Percentiles rank a stretch among this genome's conserved stretches.
Evolutionary conservation across 768 basidiomycete genomes (phyloP).

Genomic region (Albatrellus ellisii): DNA sequence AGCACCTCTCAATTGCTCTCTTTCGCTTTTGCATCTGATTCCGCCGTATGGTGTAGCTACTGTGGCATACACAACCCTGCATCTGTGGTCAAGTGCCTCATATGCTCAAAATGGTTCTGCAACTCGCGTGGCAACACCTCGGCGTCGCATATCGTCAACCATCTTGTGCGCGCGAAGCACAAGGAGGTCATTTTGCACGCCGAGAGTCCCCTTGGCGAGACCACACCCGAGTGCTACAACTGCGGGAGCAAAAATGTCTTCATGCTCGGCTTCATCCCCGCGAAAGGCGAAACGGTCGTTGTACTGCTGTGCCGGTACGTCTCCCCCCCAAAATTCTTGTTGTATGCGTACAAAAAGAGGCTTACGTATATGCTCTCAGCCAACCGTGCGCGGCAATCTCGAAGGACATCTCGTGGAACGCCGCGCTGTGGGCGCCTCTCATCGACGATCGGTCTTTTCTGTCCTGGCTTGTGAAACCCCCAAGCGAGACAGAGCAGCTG

Average conservation of each 20-base stretch:
- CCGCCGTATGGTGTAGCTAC: constrained; percentile 41
- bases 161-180: constrained; percentile 97
- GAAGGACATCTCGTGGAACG: constrained; percentile 98
- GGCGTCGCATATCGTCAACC: constrained; percentile 97
- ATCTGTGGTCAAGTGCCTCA: constrained; percentile 88
- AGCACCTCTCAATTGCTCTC: constrained; percentile 5
- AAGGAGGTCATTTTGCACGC: constrained; percentile 97
- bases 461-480: constrained; percentile 98
- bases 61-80: constrained; percentile 98
- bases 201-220: constrained; percentile 92
- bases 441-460: constrained; percentile 98
- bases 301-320: constrained; percentile 90
- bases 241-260: constrained; percentile 99
- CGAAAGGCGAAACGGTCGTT: constrained; percentile 97
- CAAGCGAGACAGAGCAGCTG: constrained; percentile 90
- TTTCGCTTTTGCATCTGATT: constrained; percentile 5
- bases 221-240: constrained; percentile 97
- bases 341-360: constrained; percentile 4
- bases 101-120: constrained; percentile 96
- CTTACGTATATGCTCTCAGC: constrained; percentile 25
- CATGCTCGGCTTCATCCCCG: constrained; percentile 98
- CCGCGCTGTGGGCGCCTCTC: constrained; percentile 92
- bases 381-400: constrained; percentile 97
- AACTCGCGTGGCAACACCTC: constrained; percentile 97
- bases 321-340: background rate